Evolutionary conservation across 108 stramenopile genomes (phyloP), one percentile per base, ranked within the genome.

Genomic region (Pseudonitzschia delicatissima): DNA sequence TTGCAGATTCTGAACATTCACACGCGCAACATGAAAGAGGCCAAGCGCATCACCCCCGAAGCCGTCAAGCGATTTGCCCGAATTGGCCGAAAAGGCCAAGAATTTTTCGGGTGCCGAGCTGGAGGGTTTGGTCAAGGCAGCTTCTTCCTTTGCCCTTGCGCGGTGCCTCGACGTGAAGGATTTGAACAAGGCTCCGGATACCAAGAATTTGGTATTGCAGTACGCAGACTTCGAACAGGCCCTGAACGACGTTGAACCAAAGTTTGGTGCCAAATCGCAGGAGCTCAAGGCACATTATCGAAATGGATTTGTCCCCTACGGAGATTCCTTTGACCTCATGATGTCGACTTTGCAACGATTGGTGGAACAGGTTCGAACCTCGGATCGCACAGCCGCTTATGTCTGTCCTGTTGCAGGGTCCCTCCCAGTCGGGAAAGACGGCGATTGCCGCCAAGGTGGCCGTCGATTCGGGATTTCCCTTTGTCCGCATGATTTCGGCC

Each of bases 51-150:
- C 57, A 79, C 86, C 12, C 75, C 74, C 6, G 95, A 95, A 51
- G 94, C 88, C 4, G 44, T 96, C 21, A 88, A 95, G 17, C 57
- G 73, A 20, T 64, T n/a, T 97, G 9, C 80, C 82, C 28, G 88
- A 82, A 55, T 62, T 99, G 8, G 91, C 96, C 18, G 83, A 84
- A 48, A 82, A 85, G 60, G 91, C 94, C 29, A 98, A 99, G 85
- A 98, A 98, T 69, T 98, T 97, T 72, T 96, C 95, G 15, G 99
- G 99, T 28, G 99, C 99, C 8, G 99, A 99, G 75, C 83, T 99
- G 71, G 97, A 97, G 78, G 96, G 99, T 58, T 69, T 99, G 15
- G 95, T 99, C 66, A 94, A 95, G 70, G 89, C 94, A 21, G 99
- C 99, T n/a, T 83, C 93, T 17, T 96, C 96, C 5, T 98, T 90